Percentiles rank a stretch among this genome's conserved stretches.
These are phyloP conservation scores for Misopates orontium DNA, from an alignment of 257 asterid species.

Conservation along the genomic window DNA sequence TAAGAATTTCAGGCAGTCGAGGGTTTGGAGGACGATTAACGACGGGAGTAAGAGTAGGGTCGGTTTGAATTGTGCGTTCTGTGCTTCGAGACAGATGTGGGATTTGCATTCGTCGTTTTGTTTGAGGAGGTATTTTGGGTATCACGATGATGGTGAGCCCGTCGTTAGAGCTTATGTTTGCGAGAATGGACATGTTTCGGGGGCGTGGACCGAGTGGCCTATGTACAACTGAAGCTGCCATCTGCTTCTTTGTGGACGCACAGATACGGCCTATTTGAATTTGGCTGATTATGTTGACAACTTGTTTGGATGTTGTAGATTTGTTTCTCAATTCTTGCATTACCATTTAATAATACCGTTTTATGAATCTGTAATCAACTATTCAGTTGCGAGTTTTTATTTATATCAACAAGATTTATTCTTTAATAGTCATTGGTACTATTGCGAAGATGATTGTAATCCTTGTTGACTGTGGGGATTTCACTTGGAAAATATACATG, in stretches of 20 bases:
- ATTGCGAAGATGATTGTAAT: not conserved
- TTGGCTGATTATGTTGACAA: not conserved
- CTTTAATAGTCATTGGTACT: not conserved
- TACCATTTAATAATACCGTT: conserved; percentile 11
- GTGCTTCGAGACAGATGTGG: conserved; percentile 68
- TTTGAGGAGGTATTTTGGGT: conserved; percentile 76
- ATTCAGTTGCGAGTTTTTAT: not conserved
- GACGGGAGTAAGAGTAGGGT: conserved; percentile 67
- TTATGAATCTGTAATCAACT: conserved; percentile 6
- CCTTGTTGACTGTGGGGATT: not conserved
- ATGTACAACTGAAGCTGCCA: conserved; percentile 50
- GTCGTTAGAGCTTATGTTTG: conserved; percentile 90
- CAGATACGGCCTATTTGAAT: conserved; percentile 5
- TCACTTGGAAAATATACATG: not conserved
- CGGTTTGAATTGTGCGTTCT: conserved; percentile 67
- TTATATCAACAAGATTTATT: not conserved
- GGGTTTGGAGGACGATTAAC: conserved; percentile 92
- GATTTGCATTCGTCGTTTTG: conserved; percentile 88
- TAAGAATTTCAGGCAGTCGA: conserved; percentile 83
- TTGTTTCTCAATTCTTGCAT: not conserved
- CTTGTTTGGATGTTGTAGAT: not conserved
- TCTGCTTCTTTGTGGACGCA: not conserved
- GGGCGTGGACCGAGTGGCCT: conserved; percentile 98
- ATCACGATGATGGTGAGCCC: conserved; percentile 90
- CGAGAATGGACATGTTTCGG: conserved; percentile 91